These are phyloP conservation scores for Apiotrichum siamense DNA, from an alignment of 1,284 basidiomycete species.

Conservation along the genomic window DNA sequence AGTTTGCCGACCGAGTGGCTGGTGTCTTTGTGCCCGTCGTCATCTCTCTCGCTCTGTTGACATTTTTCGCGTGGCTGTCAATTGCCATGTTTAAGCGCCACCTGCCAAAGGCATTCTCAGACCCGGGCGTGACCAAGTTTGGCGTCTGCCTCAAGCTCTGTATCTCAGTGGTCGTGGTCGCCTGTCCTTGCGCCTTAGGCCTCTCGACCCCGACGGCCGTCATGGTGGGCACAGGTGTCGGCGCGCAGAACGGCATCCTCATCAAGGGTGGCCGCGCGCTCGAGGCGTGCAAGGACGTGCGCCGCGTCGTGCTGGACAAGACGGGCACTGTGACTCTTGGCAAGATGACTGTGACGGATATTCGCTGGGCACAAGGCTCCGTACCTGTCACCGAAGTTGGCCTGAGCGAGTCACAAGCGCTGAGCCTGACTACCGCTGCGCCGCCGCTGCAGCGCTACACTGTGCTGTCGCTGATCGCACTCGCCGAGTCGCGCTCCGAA, in stretches of 20 bases:
- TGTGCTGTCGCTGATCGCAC: conserved; percentile 72
- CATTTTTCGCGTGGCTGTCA: conserved; percentile 79
- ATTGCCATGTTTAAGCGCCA: conserved; percentile 60
- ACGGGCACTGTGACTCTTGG: conserved; percentile 95
- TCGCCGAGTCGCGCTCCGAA: conserved; percentile 85
- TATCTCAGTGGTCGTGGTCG: conserved; percentile 96
- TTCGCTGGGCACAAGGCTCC: conserved; percentile 62
- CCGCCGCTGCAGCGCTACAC: conserved; percentile 52
- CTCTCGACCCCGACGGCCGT: conserved; percentile 96
- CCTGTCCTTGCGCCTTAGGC: conserved; percentile 95
- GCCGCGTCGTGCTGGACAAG: conserved; percentile 87
- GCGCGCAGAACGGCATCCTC: conserved; percentile 92
- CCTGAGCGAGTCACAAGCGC: conserved; percentile 32
- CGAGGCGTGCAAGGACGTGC: conserved; percentile 79
- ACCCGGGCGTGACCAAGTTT: conserved; percentile 74
- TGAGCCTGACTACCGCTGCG: conserved; percentile 41
- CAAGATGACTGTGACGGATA: conserved; percentile 64
- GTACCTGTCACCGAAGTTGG: conserved; percentile 10
- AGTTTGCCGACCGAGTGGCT: conserved; percentile 89
- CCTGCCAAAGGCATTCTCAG: conserved; percentile 77
- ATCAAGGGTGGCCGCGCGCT: conserved; percentile 96
- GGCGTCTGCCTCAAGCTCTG: conserved; percentile 95
- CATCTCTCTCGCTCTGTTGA: conserved; percentile 71
- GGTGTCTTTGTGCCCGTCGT: conserved; percentile 94
- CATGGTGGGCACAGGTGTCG: conserved; percentile 98